Base-by-base conservation (phyloP, 768 basidiomycete species). In the Cystobasidium ongulense region DNA sequence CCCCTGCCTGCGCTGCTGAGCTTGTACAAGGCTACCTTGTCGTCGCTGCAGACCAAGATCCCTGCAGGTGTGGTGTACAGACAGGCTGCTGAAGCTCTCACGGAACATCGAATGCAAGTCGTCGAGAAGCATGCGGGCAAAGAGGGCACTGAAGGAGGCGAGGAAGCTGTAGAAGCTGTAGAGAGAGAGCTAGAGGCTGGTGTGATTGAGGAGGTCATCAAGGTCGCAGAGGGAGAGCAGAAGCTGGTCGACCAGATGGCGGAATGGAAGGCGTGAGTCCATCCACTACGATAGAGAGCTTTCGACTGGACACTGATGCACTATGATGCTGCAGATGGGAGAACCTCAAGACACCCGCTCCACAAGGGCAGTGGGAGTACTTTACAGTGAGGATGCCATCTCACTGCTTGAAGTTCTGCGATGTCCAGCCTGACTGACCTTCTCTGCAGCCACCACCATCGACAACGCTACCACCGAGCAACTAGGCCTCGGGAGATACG, bases 201-300 rank as follows among this genome's bases (percentile, higher is more conserved):
- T 0, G 88, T 91, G 78, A 90, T 96, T 50, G 94, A 97, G 83
- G 85, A 91, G 81, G 86, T 89, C 52, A 79, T 97, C 77, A 86
- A 88, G 78, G 87, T 90, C 81, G 94, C 93, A 15, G 83, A 87
- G 76, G 89, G 89, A 79, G 94, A 97, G 81, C 83, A 91, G 73
- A 84, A 83, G 64, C 84, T 96, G 38, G 90, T 85, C 10, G 83
- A 83, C 33, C 90, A 90, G 82, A 90, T 96, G 89, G 80, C 88
- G 17, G 89, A 92, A 79, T 97, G 93, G 93, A 95, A 94, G 83
- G 86, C 90, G 93, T 97, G 81, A 81, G 92, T 89, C 63, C 52
- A 21, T 21, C 35, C 68, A 73, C 39, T 36, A 63, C 27, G 0
- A 68, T 18, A 59, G 25, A 43, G 13, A 21, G n/a, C 61, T 50